Evolutionary conservation across 768 basidiomycete species (phyloP).

Genomic region (Boletus sp.): DNA sequence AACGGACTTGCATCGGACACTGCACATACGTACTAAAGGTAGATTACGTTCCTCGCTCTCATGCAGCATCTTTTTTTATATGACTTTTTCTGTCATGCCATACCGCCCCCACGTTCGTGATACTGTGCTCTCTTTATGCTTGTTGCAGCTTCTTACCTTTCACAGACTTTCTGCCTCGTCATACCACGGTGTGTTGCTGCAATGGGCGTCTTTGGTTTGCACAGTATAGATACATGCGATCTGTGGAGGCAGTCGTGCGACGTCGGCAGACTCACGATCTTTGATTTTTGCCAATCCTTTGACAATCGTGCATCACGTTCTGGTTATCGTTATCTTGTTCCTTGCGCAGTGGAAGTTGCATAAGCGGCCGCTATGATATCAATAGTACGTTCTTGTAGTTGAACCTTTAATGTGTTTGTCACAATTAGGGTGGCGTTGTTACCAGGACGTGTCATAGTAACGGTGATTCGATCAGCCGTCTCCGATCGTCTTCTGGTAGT

Average conservation of each 20-base stretch:
- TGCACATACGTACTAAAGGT: constrained; percentile 28
- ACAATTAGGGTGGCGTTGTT: too few relatives aligned
- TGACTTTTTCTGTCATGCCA: constrained; percentile 13
- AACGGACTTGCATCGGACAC: constrained; percentile 30
- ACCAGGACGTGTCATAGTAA: too few relatives aligned
- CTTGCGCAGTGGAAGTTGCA: not conserved
- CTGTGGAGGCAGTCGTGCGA: constrained; percentile 1
- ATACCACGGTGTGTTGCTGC: constrained; percentile 1
- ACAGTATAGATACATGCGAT: not conserved
- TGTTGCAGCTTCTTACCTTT: constrained; percentile 1
- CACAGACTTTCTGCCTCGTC: constrained; percentile 6
- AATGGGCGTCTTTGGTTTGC: not conserved
- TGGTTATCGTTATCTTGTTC: not conserved
- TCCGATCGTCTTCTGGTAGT: not conserved
- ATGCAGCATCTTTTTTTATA: constrained; percentile 23
- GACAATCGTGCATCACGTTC: not conserved
- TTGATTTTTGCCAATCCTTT: not conserved
- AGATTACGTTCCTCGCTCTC: constrained; percentile 21
- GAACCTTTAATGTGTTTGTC: too few relatives aligned
- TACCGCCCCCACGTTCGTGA: constrained; percentile 13
- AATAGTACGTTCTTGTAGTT: not conserved
- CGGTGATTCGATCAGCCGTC: not conserved
- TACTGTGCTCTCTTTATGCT: constrained; percentile 21
- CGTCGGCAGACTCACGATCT: not conserved
- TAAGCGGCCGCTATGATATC: not conserved